phyloP scores from a whole-genome alignment of 352 stramenopile species.

The Pseudoperonospora humuli region DNA sequence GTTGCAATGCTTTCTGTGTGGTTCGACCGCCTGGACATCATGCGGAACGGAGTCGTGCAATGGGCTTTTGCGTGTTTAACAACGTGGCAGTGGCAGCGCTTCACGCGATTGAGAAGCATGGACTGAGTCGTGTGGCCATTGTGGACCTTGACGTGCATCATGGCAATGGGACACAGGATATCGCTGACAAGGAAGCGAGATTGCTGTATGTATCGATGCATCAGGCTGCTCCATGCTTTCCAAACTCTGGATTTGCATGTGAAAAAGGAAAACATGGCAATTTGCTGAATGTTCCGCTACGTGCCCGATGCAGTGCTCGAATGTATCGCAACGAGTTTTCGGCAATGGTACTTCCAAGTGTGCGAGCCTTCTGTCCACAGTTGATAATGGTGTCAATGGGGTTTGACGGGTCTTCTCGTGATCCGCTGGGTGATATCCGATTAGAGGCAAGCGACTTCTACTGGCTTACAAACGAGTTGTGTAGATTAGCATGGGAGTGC shows the following conservation, averaged over 20 bases:
- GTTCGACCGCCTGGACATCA: conserved; percentile 63
- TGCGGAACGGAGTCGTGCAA: conserved; percentile 33
- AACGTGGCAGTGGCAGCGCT: conserved; percentile 91
- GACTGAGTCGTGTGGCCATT: conserved; percentile 43
- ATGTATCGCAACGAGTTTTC: conserved; percentile 35
- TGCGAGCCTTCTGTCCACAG: conserved; percentile 60
- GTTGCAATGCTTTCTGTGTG: conserved; percentile 84
- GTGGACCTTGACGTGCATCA: conserved; percentile 83
- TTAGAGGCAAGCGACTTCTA: conserved; percentile 44
- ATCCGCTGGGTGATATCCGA: conserved; percentile 39
- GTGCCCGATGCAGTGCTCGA: conserved; percentile 23
- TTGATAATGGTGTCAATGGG: conserved; percentile 78
- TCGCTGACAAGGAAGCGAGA: conserved; percentile 19
- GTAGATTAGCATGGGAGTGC: conserved; percentile 30
- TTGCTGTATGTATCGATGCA: conserved; percentile 53
- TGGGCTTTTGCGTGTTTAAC: conserved; percentile 95
- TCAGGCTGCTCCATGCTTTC: conserved; percentile 40
- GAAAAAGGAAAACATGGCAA: conserved; percentile 31
- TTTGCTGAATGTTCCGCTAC: conserved; percentile 41
- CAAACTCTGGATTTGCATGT: conserved; percentile 29
- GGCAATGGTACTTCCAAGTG: conserved; percentile 22
- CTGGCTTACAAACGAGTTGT: conserved; percentile 44
- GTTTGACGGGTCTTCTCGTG: conserved; percentile 70
- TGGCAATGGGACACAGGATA: conserved; percentile 77
- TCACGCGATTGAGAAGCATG: conserved; percentile 79